Evolutionary conservation across 2,329 filamentous ascomycete species (phyloP).

Genomic region (Claviceps cyperi): DNA sequence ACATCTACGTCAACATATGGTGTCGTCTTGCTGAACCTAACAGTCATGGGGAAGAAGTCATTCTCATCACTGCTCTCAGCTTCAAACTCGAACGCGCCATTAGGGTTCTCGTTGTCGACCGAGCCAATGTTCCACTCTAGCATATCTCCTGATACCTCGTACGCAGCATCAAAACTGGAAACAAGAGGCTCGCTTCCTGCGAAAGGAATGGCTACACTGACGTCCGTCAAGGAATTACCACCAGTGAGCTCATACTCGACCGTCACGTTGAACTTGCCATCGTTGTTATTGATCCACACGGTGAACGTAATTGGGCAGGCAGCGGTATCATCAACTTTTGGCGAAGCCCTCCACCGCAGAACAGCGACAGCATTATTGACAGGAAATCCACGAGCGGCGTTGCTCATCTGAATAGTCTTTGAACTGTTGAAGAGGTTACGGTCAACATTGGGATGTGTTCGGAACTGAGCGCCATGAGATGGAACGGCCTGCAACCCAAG

Average conservation of each 20-base stretch:
- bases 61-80: slow-evolving; percentile 75
- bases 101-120: slow-evolving; percentile 68
- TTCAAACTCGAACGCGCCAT: slow-evolving; percentile 89
- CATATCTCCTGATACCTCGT: slow-evolving; percentile 84
- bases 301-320: slow-evolving; percentile 90
- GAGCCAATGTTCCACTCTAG: slow-evolving; percentile 88
- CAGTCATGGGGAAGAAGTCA: slow-evolving; percentile 95
- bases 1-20: slow-evolving; percentile 92
- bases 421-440: slow-evolving; percentile 70
- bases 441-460: slow-evolving; percentile 94
- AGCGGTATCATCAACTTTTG: slow-evolving; percentile 64
- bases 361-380: slow-evolving; percentile 89
- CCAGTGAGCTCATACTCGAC: slow-evolving; percentile 91
- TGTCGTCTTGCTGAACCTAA: slow-evolving; percentile 71
- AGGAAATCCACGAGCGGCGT: slow-evolving; percentile 76
- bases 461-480: slow-evolving; percentile 77
- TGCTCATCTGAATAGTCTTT: slow-evolving; percentile 80
- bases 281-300: slow-evolving; percentile 89
- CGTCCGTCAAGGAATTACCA: slow-evolving; percentile 63
- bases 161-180: slow-evolving; percentile 85
- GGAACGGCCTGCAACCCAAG: slow-evolving; percentile 63
- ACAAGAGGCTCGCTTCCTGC: slow-evolving; percentile 71
- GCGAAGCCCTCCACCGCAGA: slow-evolving; percentile 77
- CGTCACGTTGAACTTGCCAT: slow-evolving; percentile 74
- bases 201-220: slow-evolving; percentile 80